Conservation (phyloP, 192 early-diverging fungal species). For the Rhizophlyctis rosea region DNA sequence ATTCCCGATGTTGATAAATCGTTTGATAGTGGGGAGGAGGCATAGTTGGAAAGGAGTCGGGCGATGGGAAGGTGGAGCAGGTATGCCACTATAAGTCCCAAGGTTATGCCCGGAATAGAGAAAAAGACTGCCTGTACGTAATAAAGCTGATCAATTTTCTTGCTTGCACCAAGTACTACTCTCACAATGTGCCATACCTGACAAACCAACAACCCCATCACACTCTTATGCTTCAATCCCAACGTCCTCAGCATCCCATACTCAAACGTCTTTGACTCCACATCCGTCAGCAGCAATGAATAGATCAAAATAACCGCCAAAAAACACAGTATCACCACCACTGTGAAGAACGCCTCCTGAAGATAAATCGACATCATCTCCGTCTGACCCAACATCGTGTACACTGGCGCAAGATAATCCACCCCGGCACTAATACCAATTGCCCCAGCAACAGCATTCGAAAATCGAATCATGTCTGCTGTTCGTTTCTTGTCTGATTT, state of each 20-base stretch:
- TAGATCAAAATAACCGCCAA: slow-evolving; percentile 34
- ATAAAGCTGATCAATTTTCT: neutral
- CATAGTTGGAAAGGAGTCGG: slow-evolving; percentile 18
- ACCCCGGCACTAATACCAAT: slow-evolving; percentile 18
- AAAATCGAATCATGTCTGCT: slow-evolving; percentile 21
- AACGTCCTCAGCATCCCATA: slow-evolving; percentile 35
- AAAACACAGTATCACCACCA: slow-evolving; percentile 21
- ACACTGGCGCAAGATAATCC: slow-evolving; percentile 20
- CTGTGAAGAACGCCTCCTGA: slow-evolving; percentile 25
- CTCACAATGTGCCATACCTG: slow-evolving; percentile 15
- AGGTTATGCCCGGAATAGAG: slow-evolving; percentile 23
- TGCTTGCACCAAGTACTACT: neutral
- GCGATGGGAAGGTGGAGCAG: slow-evolving; percentile 22
- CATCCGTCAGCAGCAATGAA: slow-evolving; percentile 33
- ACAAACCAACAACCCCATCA: slow-evolving; percentile 27
- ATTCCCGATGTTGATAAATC: slow-evolving; percentile 9
- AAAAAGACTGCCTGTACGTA: slow-evolving; percentile 17
- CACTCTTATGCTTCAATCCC: slow-evolving; percentile 21
- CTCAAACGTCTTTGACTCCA: slow-evolving; percentile 39
- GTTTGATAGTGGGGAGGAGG: slow-evolving; percentile 8
- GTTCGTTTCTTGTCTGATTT: neutral
- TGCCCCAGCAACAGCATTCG: slow-evolving; percentile 16
- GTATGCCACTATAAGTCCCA: slow-evolving; percentile 27
- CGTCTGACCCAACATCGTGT: slow-evolving; percentile 23
- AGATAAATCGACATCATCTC: slow-evolving; percentile 28